Evolutionary conservation across 768 basidiomycete species (phyloP).

Genomic region (Phylloporus rhodoxanthus): DNA sequence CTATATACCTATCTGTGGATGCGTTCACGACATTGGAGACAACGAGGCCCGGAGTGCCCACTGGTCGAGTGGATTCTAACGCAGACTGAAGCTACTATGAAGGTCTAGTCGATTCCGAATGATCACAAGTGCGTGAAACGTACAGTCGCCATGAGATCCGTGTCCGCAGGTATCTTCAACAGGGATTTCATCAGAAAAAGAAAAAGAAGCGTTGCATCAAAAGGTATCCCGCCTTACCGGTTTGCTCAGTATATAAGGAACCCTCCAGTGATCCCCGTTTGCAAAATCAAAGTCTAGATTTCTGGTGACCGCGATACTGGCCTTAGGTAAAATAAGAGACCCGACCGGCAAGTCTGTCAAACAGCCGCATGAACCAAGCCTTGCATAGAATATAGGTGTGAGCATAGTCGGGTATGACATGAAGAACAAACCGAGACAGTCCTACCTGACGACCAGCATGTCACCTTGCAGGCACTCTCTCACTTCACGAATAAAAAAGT

Average conservation of each 20-base stretch:
- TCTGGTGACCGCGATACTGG: slow-evolving; percentile 61
- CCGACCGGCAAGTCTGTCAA: slow-evolving; percentile 67
- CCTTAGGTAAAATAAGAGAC: slow-evolving; percentile 64
- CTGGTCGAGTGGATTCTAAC: slow-evolving; percentile 42
- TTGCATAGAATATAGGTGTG: slow-evolving; percentile 24
- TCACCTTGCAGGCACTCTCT: slow-evolving; percentile 67
- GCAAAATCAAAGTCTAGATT: slow-evolving; percentile 76
- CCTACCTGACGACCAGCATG: slow-evolving; percentile 47
- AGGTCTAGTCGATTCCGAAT: slow-evolving; percentile 3
- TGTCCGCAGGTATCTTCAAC: slow-evolving; percentile 54
- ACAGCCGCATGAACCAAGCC: slow-evolving; percentile 78
- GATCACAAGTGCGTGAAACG: slow-evolving; percentile 13
- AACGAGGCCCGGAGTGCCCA: slow-evolving; percentile 32
- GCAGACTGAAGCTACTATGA: slow-evolving; percentile 41
- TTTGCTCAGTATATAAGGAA: slow-evolving; percentile 64
- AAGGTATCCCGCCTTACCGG: slow-evolving; percentile 36
- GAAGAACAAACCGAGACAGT: background rate
- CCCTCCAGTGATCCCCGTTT: slow-evolving; percentile 33
- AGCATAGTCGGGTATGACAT: background rate
- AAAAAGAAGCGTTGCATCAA: background rate
- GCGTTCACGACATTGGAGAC: slow-evolving; percentile 53
- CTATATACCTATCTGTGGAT: slow-evolving; percentile 68
- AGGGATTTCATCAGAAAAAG: background rate
- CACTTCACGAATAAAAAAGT: slow-evolving; percentile 79
- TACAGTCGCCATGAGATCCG: slow-evolving; percentile 46